phyloP scores from a whole-genome alignment of 2,329 filamentous ascomycete species.

The Alternaria ethzedia region DNA sequence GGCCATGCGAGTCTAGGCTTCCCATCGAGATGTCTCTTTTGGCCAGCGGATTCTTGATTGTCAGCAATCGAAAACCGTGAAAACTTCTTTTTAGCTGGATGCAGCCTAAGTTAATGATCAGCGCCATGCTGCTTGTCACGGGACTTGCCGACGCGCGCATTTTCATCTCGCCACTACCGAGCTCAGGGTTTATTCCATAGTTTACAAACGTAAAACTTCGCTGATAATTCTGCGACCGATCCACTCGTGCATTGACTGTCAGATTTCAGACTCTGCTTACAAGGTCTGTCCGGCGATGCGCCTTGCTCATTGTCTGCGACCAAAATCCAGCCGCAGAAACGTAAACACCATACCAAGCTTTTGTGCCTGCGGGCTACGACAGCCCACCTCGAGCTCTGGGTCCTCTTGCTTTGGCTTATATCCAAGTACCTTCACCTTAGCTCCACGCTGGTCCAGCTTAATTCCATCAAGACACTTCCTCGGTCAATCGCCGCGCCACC shows the following conservation, averaged over 20 bases:
- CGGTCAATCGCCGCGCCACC: not conserved
- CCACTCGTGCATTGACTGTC: not conserved
- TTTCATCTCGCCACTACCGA: not conserved
- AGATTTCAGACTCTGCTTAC: not conserved
- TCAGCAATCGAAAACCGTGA: not conserved
- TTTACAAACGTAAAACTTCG: constrained; percentile 1
- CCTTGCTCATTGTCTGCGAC: not conserved
- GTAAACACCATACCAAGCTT: not conserved
- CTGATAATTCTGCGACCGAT: constrained; percentile 2
- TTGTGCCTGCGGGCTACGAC: not conserved
- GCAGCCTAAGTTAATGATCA: not conserved
- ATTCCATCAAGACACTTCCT: not conserved
- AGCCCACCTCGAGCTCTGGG: not conserved
- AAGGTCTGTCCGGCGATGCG: not conserved
- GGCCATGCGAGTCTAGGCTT: constrained; percentile 8
- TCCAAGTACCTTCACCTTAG: not conserved
- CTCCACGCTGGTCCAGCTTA: not conserved
- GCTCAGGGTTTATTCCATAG: not conserved
- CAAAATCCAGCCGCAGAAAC: not conserved
- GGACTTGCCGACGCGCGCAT: not conserved
- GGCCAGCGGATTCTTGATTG: not conserved
- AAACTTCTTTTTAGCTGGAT: constrained; percentile 1
- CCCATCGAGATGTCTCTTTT: not conserved
- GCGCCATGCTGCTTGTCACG: not conserved
- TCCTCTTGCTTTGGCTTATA: not conserved